phyloP scores from a whole-genome alignment of 108 stramenopile genomes.

The Discostella stelligeroides region DNA sequence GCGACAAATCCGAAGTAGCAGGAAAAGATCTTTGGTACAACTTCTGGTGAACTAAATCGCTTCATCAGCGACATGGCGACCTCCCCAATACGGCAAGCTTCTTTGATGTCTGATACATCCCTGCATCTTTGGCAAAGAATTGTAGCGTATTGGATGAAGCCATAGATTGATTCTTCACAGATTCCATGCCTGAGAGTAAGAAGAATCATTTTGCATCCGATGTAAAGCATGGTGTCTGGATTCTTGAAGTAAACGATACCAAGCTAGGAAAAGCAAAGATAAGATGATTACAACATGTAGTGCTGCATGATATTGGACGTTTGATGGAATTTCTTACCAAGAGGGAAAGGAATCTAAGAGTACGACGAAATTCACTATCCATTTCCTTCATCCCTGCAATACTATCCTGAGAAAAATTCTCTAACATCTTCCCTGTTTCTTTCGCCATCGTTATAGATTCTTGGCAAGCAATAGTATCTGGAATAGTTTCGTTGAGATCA shows the following conservation, averaged over 20 bases:
- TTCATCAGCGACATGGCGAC: background rate
- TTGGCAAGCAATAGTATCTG: background rate
- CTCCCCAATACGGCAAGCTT: background rate
- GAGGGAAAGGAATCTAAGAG: background rate
- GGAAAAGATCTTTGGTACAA: background rate
- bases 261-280: background rate
- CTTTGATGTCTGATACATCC: background rate
- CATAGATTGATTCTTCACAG: slow-evolving; percentile 5
- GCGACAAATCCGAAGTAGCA: slow-evolving; percentile 5
- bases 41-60: background rate
- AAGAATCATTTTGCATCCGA: background rate
- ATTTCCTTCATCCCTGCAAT: slow-evolving; percentile 1
- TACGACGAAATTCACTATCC: background rate
- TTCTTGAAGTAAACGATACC: background rate
- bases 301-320: background rate
- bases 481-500: slow-evolving; percentile 5
- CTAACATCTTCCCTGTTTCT: background rate
- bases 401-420: background rate
- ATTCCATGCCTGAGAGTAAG: slow-evolving; percentile 9
- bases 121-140: background rate
- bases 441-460: background rate
- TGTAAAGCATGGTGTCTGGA: background rate
- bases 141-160: background rate
- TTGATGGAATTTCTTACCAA: background rate
- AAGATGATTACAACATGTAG: no score